Conservation (phyloP, 768 basidiomycete genomes). For the Boletus rufocinnamomeus region DNA sequence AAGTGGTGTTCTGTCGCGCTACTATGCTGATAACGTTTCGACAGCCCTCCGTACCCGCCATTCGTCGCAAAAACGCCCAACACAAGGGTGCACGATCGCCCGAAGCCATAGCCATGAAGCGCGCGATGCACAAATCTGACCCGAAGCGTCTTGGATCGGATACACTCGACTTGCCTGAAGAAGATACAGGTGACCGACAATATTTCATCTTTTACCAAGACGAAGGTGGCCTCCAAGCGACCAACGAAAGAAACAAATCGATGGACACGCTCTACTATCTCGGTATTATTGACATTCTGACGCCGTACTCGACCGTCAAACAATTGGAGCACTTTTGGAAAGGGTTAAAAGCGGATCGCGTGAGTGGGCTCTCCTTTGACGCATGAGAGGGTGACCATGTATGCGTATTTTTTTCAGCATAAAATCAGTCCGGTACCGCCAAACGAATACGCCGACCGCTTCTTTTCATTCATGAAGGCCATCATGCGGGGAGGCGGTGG, state of each 20-base stretch:
- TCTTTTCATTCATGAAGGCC: conserved; percentile 84
- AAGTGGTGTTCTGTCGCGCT: not conserved
- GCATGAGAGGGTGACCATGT: conserved; percentile 9
- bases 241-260: conserved; percentile 77
- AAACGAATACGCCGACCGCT: conserved; percentile 82
- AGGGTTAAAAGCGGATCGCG: conserved; percentile 81
- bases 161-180: conserved; percentile 58
- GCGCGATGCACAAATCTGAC: conserved; percentile 82
- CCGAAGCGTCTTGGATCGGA: conserved; percentile 63
- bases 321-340: conserved; percentile 91
- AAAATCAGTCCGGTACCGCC: conserved; percentile 95
- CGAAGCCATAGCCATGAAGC: conserved; percentile 82
- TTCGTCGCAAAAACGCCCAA: conserved; percentile 62
- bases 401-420: conserved; percentile 51
- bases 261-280: conserved; percentile 88
- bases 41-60: conserved; percentile 70
- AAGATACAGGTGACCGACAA: conserved; percentile 55
- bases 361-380: conserved; percentile 43
- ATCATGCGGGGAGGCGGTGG: conserved; percentile 83
- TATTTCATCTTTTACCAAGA: conserved; percentile 96
- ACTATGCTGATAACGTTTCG: conserved; percentile 3
- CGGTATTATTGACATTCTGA: conserved; percentile 95
- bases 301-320: conserved; percentile 81
- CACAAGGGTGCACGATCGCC: conserved; percentile 58
- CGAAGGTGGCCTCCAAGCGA: conserved; percentile 90